Base-by-base conservation (phyloP, 768 basidiomycete species). In the Boletus edulis region DNA sequence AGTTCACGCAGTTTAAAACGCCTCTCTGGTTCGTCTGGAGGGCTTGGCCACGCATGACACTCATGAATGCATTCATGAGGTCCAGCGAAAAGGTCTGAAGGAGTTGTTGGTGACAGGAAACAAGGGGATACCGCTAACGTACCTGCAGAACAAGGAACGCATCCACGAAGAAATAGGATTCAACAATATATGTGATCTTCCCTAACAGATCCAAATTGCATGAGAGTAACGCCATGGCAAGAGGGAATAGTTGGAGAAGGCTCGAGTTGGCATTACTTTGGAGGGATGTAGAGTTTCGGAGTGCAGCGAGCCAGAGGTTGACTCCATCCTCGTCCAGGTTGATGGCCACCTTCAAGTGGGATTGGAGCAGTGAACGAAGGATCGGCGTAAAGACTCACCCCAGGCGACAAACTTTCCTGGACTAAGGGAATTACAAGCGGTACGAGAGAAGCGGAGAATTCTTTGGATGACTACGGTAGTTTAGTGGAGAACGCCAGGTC, bases 291-390 rank as follows among this genome's bases (percentile, higher is more conserved):
- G 87, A 79, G 63, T 91, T 89, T 46, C 85, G 78, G 37, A 94
- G 72, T 1, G 88, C 81, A 32, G 80, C 75, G 22, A 79, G 75
- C 94, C 93, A 95, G 12, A 96, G 80, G 40, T 75, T 76, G 45
- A 94, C 67, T 0, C 82, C 88, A 67, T 95, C 93, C 56, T 84
- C 83, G 60, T 95, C 92, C 22, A 96, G 78, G 57, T 87, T 79
- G 35, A 79, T 71, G n/a, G 79, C 76, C 31, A 76, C 78, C 90
- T 92, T 49, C 59, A 59, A 49, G n/a, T 39, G 34, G n/a, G 12
- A 34, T 55, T 20, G 55, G 37, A 62, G 49, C 9, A 6, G 31
- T 27, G 38, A 24, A 32, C 41, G 41, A 39, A 20, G n/a, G 22
- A 35, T 48, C 24, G 10, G 15, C 13, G 20, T 27, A 20, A 31